Conservation (phyloP, 495 filamentous ascomycete species). For the Pyronema omphalodes region DNA sequence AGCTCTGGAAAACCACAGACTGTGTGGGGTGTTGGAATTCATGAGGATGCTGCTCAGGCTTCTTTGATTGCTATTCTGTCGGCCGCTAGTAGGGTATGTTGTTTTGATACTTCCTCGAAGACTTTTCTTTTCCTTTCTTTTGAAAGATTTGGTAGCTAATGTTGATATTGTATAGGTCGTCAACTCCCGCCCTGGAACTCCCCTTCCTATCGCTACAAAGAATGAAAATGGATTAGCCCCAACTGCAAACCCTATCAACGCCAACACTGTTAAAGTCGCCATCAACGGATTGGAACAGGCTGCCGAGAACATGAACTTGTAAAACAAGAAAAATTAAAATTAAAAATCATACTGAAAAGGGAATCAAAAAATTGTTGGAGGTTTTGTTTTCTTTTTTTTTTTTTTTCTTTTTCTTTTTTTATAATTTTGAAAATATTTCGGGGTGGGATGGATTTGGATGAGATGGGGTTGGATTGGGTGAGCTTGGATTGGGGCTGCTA, state of each 20-base stretch:
- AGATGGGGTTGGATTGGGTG: no score
- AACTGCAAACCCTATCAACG: neutral
- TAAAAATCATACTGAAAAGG: no score
- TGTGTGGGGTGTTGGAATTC: slow-evolving; percentile 92
- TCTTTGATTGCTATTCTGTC: slow-evolving; percentile 75
- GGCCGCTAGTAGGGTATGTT: slow-evolving; percentile 73
- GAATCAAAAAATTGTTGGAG: no score
- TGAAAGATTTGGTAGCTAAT: neutral
- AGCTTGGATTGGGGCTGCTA: no score
- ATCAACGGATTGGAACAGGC: slow-evolving; percentile 16
- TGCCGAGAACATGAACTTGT: slow-evolving; percentile 10
- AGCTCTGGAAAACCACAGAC: slow-evolving; percentile 31
- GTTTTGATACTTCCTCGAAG: neutral
- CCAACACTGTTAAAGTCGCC: slow-evolving; percentile 7
- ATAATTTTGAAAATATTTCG: no score
- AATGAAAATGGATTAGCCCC: slow-evolving; percentile 7
- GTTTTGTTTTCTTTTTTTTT: no score
- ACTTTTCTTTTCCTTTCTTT: neutral
- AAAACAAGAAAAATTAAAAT: no score
- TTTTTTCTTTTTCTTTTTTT: no score
- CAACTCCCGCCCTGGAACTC: slow-evolving; percentile 12
- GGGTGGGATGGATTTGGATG: no score
- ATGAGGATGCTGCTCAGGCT: slow-evolving; percentile 86
- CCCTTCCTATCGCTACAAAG: slow-evolving; percentile 5
- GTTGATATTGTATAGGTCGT: neutral